Evolutionary conservation across 129 eudicot species (phyloP), one percentile per base, ranked within the genome.

Genomic region (Cynara cardunculus): DNA sequence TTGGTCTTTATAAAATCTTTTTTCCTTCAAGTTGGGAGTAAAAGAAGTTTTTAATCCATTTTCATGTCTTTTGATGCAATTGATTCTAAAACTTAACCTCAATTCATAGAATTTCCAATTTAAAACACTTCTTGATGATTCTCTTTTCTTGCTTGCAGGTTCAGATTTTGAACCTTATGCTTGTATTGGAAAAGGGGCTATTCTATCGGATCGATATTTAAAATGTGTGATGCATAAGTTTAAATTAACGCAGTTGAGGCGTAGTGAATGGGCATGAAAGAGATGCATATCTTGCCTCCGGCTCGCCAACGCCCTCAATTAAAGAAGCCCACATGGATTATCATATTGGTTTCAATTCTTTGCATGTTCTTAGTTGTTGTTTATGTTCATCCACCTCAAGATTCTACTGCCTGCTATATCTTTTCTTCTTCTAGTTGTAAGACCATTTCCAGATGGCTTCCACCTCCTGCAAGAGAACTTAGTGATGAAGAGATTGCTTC

Each of bases 261-360:
- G 81, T 85, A 89, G 90, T 88, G 85, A 77, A 73, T 89, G 80
- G 89, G 98, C 95, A 84, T 87, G 78, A 93, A 87, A 70, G 92
- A 90, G 78, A 85, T 90, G 89, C 95, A 88, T 77, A 87, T 87
- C 31, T 80, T 87, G 85, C 87, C 91, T n/a, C 88, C 77, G 84
- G 83, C 90, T 87, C 94, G 97, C 86, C 93, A 89, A 19, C 95
- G 97, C 6, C 70, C 91, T 69, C 92, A 81, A 28, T 62, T 89
- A 19, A 96, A 87, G 89, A 91, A 93, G 78, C 99, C 97, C 62
- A 86, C 88, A 35, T 96, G 99, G 99, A 96, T 96, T 67, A 92
- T 96, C 5, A 83, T 89, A 44, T 79, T 96, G 86, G 86, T 92
- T 79, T 89, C 93, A 32, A 73, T 96, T 73, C 93, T 92, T 79